A percentile compares a stretch with the other conserved stretches of the same genome.
Evolutionary conservation across 345 rosid genomes (phyloP).

Genomic region (Psidium friedrichsthalianum): DNA sequence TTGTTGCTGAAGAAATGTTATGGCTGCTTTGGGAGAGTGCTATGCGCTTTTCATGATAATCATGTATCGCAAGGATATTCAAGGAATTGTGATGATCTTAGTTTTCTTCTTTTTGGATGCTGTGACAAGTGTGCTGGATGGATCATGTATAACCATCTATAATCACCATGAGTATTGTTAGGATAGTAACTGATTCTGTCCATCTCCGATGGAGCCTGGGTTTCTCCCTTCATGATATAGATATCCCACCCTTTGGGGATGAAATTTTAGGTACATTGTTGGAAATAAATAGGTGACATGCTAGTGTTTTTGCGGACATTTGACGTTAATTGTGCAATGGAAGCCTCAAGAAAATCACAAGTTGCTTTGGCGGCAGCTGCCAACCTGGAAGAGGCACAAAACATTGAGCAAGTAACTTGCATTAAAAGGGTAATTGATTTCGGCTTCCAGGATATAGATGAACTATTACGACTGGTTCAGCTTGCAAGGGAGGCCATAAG

Average conservation of each 20-base stretch:
- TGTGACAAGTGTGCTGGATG: not conserved
- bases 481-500: slow-evolving; percentile 45
- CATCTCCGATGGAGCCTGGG: not conserved
- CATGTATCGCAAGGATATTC: not conserved
- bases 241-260: not conserved
- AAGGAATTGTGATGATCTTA: not conserved
- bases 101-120: not conserved
- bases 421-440: slow-evolving; percentile 53
- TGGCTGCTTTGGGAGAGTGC: not conserved
- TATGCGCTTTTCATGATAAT: not conserved
- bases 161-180: not conserved
- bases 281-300: not conserved
- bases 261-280: not conserved
- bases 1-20: not conserved
- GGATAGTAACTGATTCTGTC: not conserved
- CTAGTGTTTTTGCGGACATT: slow-evolving; percentile 46
- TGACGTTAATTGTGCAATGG: slow-evolving; percentile 52
- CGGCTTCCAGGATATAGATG: slow-evolving; percentile 68
- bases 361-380: slow-evolving; percentile 33
- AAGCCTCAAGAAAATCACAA: slow-evolving; percentile 62
- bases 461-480: slow-evolving; percentile 43
- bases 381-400: slow-evolving; percentile 24
- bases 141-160: not conserved
- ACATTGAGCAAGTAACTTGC: slow-evolving; percentile 28
- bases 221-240: not conserved